Evolutionary conservation across 805 yeast genomes (phyloP).

Genomic region (Wickerhamomyces pijperi): DNA sequence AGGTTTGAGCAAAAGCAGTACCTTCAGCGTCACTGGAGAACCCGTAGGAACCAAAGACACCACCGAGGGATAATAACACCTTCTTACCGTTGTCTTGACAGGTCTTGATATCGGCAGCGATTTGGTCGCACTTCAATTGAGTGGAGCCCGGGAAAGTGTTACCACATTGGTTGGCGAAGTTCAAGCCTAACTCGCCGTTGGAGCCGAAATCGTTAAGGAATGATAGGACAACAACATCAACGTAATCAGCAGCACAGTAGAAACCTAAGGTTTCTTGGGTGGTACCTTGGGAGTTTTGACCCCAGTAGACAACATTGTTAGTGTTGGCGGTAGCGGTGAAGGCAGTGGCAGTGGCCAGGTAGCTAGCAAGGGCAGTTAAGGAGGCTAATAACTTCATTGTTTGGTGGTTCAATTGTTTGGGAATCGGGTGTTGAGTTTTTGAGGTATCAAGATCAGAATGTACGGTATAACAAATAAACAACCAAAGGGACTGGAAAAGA

Average conservation of each 20-base stretch:
- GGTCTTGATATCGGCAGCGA: conserved; percentile 47
- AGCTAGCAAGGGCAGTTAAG: background rate
- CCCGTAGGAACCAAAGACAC: conserved; percentile 59
- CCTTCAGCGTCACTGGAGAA: conserved; percentile 62
- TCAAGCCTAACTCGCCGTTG: conserved; percentile 38
- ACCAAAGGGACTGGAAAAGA: background rate
- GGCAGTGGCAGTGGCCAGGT: conserved; percentile 4
- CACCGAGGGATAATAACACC: conserved; percentile 54
- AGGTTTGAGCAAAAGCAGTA: conserved; percentile 39
- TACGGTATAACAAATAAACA: background rate
- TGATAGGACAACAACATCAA: conserved; percentile 58
- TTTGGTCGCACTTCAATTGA: conserved; percentile 27
- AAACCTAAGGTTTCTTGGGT: conserved; percentile 25
- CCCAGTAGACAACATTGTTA: conserved; percentile 75
- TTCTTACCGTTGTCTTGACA: conserved; percentile 73
- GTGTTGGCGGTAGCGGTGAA: conserved; percentile 25
- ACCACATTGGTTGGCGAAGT: background rate
- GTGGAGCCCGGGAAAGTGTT: conserved; percentile 7
- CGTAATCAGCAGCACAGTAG: conserved; percentile 53
- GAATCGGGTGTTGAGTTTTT: no score
- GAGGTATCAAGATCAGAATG: background rate
- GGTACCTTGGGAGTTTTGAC: conserved; percentile 56
- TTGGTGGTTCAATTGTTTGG: no score
- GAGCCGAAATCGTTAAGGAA: conserved; percentile 65
- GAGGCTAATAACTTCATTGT: background rate